Evolutionary conservation across 805 yeast genomes (phyloP).

Genomic region (Saturnispora silvae): DNA sequence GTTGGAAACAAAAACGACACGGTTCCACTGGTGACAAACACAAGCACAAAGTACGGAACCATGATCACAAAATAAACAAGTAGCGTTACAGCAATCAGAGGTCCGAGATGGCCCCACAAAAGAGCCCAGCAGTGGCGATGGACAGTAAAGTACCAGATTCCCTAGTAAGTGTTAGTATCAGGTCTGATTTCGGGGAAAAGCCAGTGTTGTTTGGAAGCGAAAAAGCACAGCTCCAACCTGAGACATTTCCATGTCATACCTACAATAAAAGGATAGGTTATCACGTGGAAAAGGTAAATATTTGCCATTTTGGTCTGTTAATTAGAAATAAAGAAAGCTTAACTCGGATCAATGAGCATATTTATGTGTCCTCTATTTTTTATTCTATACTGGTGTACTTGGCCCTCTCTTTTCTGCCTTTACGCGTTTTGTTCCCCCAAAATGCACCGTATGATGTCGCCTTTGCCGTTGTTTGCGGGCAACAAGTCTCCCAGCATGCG

Average conservation of each 20-base stretch:
- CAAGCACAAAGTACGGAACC: conserved; percentile 10
- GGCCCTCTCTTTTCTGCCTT: background rate
- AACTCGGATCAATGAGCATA: too few species aligned
- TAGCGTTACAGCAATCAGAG: conserved; percentile 15
- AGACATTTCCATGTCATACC: too few species aligned
- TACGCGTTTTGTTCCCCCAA: background rate
- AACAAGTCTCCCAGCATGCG: conserved; percentile 7
- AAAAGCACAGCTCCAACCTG: too few species aligned
- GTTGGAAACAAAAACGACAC: conserved; percentile 17
- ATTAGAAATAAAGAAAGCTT: background rate
- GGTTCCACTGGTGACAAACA: conserved; percentile 20
- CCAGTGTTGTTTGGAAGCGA: background rate
- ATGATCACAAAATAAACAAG: conserved; percentile 15
- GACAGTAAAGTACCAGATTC: conserved; percentile 18
- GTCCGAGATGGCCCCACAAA: conserved; percentile 17
- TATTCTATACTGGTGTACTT: too few species aligned
- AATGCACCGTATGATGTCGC: conserved; percentile 15
- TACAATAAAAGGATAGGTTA: conserved; percentile 9
- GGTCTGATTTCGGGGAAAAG: background rate
- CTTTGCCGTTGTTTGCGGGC: conserved; percentile 11
- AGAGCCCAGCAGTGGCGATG: conserved; percentile 20
- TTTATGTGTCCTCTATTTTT: too few species aligned
- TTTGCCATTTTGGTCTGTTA: background rate
- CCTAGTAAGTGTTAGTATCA: conserved; percentile 14
- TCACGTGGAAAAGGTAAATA: conserved; percentile 4